Percentiles rank a stretch among this genome's conserved stretches.
Conservation (phyloP, 345 rosid genomes). For the Pistacia vera region DNA sequence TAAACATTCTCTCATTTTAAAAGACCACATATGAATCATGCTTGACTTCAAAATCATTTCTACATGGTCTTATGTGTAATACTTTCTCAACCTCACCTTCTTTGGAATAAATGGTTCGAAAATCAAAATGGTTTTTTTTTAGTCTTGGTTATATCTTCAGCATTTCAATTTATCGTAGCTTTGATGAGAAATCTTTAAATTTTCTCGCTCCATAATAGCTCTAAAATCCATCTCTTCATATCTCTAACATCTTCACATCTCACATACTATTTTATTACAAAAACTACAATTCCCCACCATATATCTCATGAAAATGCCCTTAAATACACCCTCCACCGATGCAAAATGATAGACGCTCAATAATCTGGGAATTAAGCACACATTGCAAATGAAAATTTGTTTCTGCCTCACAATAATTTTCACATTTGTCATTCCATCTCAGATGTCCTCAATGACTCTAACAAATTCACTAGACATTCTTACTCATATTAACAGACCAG, state of each 20-base stretch:
- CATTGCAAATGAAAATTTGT: background rate
- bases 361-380: background rate
- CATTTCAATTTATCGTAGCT: background rate
- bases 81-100: background rate
- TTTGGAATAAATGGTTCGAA: background rate
- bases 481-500: slow-evolving; percentile 1
- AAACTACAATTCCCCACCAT: background rate
- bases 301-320: background rate
- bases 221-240: background rate
- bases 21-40: background rate
- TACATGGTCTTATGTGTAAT: background rate
- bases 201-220: background rate
- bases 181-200: background rate
- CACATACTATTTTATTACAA: background rate
- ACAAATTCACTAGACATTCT: background rate
- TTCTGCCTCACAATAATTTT: background rate
- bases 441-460: background rate
- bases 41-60: slow-evolving; percentile 1
- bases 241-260: background rate
- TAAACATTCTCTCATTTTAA: background rate
- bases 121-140: no score
- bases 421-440: background rate
- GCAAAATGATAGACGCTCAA: background rate
- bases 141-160: background rate
- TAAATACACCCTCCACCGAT: background rate